Percentiles rank a stretch among this genome's conserved stretches.
These are phyloP conservation scores for Entonaema liquescens DNA, from an alignment of 495 filamentous ascomycete genomes.

Conservation along the genomic window DNA sequence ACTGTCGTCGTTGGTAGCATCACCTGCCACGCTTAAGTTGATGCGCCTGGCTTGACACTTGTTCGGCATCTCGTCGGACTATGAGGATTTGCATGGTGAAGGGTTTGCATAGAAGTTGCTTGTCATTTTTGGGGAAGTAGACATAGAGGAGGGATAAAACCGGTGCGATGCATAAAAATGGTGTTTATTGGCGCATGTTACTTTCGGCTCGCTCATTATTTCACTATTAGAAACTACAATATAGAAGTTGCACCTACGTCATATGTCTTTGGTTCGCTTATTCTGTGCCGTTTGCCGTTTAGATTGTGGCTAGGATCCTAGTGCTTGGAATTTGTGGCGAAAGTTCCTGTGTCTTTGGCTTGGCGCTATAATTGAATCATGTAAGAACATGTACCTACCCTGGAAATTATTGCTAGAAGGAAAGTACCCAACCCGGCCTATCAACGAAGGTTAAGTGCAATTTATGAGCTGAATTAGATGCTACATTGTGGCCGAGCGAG, in stretches of 20 bases:
- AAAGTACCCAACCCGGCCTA: too few species aligned
- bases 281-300: not conserved
- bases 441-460: not conserved
- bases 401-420: too few species aligned
- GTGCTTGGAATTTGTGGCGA: not conserved
- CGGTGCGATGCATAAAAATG: not conserved
- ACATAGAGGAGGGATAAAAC: not conserved
- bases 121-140: not conserved
- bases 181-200: not conserved
- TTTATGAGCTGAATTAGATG: not conserved
- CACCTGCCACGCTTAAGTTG: constrained; percentile 23
- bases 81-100: constrained; percentile 7
- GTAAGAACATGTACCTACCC: too few species aligned
- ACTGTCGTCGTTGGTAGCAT: constrained; percentile 36
- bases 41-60: not conserved
- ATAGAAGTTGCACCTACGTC: not conserved
- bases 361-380: not conserved
- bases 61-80: not conserved
- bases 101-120: not conserved
- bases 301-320: not conserved
- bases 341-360: not conserved
- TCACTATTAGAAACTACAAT: not conserved
- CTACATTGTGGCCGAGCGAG: not conserved
- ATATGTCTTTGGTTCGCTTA: not conserved
- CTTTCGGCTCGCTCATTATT: not conserved